These are phyloP conservation scores for Globisporangium nodosum DNA, from an alignment of 352 stramenopile species.

Conservation along the genomic window DNA sequence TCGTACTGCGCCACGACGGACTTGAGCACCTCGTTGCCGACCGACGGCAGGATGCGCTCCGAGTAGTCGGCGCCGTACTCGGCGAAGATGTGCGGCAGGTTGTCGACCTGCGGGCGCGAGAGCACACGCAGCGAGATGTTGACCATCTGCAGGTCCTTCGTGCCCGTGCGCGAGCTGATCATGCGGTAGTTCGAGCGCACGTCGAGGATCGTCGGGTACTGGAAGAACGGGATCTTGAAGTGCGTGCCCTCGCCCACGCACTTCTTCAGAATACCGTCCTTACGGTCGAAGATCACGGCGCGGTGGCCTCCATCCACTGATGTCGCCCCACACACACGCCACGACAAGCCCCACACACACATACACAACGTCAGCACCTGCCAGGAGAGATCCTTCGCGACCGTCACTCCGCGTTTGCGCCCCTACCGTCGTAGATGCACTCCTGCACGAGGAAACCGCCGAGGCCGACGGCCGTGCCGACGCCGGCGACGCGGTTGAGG, in stretches of 20 bases:
- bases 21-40: conserved; percentile 96
- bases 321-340: conserved; percentile 1
- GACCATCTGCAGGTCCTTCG: conserved; percentile 99
- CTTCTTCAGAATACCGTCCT: conserved; percentile 95
- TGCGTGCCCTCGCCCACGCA: conserved; percentile 97
- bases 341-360: conserved; percentile 3
- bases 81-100: conserved; percentile 96
- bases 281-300: conserved; percentile 99
- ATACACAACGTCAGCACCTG: not conserved
- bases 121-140: conserved; percentile 98
- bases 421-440: conserved; percentile 83
- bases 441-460: conserved; percentile 66
- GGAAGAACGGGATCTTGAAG: conserved; percentile 98
- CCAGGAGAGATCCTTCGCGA: not conserved
- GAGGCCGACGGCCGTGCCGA: conserved; percentile 56
- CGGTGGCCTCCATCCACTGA: conserved; percentile 97
- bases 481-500: conserved; percentile 60
- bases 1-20: conserved; percentile 98
- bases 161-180: conserved; percentile 96
- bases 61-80: conserved; percentile 98
- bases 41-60: conserved; percentile 98
- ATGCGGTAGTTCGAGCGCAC: conserved; percentile 96
- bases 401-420: not conserved
- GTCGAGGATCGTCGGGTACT: conserved; percentile 98
- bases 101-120: conserved; percentile 91